Evolutionary conservation across 176 grass and related monocot genomes (phyloP).

Genomic region (Alloteropsis semialata): DNA sequence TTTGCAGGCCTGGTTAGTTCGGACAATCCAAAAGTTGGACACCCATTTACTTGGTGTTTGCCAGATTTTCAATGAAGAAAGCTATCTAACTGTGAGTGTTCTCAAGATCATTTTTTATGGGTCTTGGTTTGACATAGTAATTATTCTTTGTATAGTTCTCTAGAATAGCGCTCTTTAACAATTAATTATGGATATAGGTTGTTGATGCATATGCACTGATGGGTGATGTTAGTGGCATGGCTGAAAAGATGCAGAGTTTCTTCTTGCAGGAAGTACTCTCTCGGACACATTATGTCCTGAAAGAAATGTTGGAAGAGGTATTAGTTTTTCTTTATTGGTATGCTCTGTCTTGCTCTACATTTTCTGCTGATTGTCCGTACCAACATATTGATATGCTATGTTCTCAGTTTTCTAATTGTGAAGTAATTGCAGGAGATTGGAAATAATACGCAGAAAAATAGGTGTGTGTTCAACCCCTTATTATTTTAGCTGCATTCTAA

Average conservation of each 20-base stretch:
- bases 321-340: constrained; percentile 35
- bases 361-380: not conserved
- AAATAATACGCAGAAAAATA: constrained; percentile 79
- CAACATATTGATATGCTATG: constrained; percentile 21
- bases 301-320: constrained; percentile 91
- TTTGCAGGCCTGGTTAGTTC: constrained; percentile 80
- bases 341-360: not conserved
- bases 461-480: constrained; percentile 50
- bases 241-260: constrained; percentile 99
- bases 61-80: constrained; percentile 84
- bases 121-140: not conserved
- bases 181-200: constrained; percentile 48
- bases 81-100: constrained; percentile 88
- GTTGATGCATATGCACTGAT: constrained; percentile 95
- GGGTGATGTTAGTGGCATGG: constrained; percentile 94
- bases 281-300: constrained; percentile 87
- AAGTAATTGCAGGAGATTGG: constrained; percentile 84
- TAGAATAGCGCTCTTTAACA: constrained; percentile 22
- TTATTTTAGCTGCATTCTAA: constrained; percentile 26
- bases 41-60: constrained; percentile 80
- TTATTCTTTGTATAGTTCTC: not conserved
- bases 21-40: constrained; percentile 90
- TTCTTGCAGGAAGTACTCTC: constrained; percentile 99
- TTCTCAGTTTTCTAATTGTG: constrained; percentile 34
- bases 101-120: constrained; percentile 14